Conservation (phyloP, 2,329 filamentous ascomycete genomes). For the Rhynchosporium secalis region DNA sequence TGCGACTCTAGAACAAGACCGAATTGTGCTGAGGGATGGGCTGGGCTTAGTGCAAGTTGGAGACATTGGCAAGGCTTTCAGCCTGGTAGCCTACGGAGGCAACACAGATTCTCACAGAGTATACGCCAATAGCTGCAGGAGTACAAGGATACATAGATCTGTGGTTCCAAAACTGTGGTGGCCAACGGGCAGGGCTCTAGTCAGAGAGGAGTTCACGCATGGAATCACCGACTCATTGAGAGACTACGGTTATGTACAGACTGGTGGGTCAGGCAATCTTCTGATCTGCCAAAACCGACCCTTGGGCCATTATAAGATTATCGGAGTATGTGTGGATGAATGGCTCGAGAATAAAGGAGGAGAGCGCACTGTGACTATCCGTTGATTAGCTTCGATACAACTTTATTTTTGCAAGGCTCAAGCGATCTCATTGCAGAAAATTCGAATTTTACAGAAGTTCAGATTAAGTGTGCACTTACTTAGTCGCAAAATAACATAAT, state of each 20-base stretch:
- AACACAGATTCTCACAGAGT: constrained; percentile 17
- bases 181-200: constrained; percentile 20
- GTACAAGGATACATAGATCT: constrained; percentile 19
- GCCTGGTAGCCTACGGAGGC: constrained; percentile 17
- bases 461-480: no score
- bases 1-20: constrained; percentile 20
- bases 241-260: constrained; percentile 22
- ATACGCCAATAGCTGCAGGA: constrained; percentile 19
- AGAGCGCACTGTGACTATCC: constrained; percentile 17
- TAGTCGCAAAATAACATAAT: no score
- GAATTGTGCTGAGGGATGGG: constrained; percentile 21
- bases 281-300: constrained; percentile 20
- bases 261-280: constrained; percentile 20
- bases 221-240: constrained; percentile 19
- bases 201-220: constrained; percentile 21
- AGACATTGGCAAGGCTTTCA: constrained; percentile 21
- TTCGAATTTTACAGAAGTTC: no score
- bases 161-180: constrained; percentile 18
- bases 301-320: constrained; percentile 22
- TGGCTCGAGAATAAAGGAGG: constrained; percentile 19
- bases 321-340: constrained; percentile 23
- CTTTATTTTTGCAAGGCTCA: background rate
- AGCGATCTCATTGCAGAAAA: no score
- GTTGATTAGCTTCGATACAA: constrained; percentile 26
- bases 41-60: constrained; percentile 24